These are phyloP conservation scores for Phaeomoniella chlamydospora DNA, from an alignment of 2,329 filamentous ascomycete genomes.

Conservation along the genomic window DNA sequence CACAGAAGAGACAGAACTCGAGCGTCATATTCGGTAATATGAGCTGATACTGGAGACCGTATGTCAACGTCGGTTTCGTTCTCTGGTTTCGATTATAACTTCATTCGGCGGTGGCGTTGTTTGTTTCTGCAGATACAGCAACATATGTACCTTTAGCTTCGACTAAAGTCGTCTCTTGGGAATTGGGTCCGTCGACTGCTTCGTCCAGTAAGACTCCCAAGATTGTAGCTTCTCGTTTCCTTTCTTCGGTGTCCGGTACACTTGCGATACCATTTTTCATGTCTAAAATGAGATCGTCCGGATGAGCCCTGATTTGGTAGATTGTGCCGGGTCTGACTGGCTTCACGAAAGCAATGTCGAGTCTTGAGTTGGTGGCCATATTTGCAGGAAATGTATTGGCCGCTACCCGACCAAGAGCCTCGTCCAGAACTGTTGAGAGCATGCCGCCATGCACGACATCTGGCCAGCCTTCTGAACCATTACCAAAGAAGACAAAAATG, in stretches of 20 bases:
- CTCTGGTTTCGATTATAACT: too few species aligned
- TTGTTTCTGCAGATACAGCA: not conserved
- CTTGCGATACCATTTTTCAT: not conserved
- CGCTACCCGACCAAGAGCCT: not conserved
- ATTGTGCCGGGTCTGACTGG: not conserved
- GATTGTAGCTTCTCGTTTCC: not conserved
- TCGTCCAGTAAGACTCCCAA: not conserved
- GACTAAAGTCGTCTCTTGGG: not conserved
- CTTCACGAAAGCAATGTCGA: not conserved
- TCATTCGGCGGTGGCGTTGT: too few species aligned
- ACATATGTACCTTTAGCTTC: not conserved
- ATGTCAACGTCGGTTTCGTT: too few species aligned
- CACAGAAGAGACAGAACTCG: too few species aligned
- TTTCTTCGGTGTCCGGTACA: not conserved
- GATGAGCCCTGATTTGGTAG: not conserved
- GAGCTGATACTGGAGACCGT: too few species aligned
- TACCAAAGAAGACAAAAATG: constrained; percentile 54
- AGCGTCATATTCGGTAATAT: too few species aligned
- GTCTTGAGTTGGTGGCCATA: not conserved
- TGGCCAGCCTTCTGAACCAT: constrained; percentile 54
- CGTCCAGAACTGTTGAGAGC: not conserved
- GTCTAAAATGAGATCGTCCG: not conserved
- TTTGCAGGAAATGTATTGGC: not conserved
- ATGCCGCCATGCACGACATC: constrained; percentile 31
- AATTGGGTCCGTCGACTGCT: not conserved